Evolutionary conservation across 257 asterid species (phyloP).

Genomic region (Sherardia arvensis): DNA sequence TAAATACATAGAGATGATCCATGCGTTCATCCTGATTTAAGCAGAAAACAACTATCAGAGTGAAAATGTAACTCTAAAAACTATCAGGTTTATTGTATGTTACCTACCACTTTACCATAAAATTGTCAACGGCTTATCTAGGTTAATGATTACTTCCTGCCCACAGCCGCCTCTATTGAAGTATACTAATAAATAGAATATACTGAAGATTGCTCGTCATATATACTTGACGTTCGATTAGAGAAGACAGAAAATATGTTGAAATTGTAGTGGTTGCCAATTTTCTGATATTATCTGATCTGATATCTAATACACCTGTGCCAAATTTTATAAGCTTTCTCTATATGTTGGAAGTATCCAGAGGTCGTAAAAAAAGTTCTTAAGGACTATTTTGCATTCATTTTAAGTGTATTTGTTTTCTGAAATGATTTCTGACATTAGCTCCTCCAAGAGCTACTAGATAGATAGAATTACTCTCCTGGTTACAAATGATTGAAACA

Average conservation of each 20-base stretch:
- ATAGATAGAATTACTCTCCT: not conserved
- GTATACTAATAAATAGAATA: not conserved
- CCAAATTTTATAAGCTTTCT: not conserved
- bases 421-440: not conserved
- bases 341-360: not conserved
- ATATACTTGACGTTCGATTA: not conserved
- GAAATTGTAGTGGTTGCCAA: not conserved
- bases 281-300: not conserved
- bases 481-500: not conserved
- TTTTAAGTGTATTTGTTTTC: not conserved
- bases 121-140: too few relatives aligned
- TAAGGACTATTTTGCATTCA: not conserved
- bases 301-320: not conserved
- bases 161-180: not conserved
- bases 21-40: not conserved
- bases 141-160: conserved; percentile 3
- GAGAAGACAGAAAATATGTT: not conserved
- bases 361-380: not conserved
- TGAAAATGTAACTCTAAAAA: not conserved
- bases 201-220: not conserved
- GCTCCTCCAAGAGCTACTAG: not conserved
- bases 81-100: not conserved
- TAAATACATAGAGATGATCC: not conserved
- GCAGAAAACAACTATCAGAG: not conserved
- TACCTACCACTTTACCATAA: not conserved